phyloP scores from a whole-genome alignment of 495 filamentous ascomycete genomes.

The Lineolata rhizophorae region DNA sequence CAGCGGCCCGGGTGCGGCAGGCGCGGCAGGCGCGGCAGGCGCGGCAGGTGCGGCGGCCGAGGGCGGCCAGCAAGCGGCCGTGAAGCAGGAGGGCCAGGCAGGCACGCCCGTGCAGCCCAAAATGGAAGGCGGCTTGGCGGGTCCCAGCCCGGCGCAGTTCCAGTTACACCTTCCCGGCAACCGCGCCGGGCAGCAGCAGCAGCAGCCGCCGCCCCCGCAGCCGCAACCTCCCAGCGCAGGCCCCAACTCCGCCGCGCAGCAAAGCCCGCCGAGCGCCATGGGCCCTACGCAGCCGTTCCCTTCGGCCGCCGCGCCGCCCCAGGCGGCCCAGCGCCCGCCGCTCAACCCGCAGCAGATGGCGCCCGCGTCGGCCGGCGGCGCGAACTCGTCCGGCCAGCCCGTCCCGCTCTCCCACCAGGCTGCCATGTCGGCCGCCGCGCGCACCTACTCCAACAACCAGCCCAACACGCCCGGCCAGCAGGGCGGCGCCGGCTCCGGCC shows the following conservation, averaged over 20 bases:
- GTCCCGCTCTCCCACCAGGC: constrained; percentile 39
- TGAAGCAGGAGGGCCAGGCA: background rate
- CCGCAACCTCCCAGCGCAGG: background rate
- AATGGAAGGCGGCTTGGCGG: too few species aligned
- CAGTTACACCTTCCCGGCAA: too few species aligned
- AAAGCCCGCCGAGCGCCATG: background rate
- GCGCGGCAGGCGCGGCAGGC: constrained; percentile 2
- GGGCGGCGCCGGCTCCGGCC: constrained; percentile 3
- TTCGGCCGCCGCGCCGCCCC: constrained; percentile 2
- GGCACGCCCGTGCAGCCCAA: too few species aligned
- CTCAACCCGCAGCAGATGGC: constrained; percentile 8
- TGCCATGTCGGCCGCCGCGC: constrained; percentile 36
- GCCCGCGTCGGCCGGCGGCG: background rate
- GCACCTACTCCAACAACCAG: constrained; percentile 28
- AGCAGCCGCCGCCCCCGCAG: background rate
- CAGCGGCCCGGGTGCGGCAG: background rate
- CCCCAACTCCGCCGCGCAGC: constrained; percentile 1
- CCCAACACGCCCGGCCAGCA: constrained; percentile 7
- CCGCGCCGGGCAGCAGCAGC: constrained; percentile 1
- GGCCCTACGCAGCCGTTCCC: constrained; percentile 3
- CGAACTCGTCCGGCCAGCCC: constrained; percentile 26
- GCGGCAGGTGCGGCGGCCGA: constrained; percentile 1
- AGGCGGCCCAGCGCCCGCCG: constrained; percentile 7
- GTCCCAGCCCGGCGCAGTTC: too few species aligned
- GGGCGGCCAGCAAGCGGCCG: background rate